These are phyloP conservation scores for Vickermania ingenoplastis DNA, from an alignment of 208 protist genomes.

Conservation along the genomic window DNA sequence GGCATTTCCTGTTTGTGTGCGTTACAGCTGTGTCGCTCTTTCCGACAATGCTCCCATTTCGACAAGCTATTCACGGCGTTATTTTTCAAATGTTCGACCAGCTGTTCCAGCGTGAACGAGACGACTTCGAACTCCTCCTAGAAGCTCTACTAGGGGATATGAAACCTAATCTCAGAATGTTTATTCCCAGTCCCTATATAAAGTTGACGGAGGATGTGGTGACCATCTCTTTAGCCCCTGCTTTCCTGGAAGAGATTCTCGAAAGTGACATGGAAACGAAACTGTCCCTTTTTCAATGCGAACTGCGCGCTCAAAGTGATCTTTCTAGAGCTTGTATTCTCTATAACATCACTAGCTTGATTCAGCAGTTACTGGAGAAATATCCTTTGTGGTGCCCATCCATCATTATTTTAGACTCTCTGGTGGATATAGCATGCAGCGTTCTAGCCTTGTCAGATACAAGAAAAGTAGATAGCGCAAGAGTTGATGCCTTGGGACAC, in stretches of 20 bases:
- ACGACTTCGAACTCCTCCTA: background rate
- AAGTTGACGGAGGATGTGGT: too few species aligned
- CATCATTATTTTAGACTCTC: background rate
- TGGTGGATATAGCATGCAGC: constrained; percentile 3
- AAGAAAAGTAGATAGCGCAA: background rate
- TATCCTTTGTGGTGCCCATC: background rate
- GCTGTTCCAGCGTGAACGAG: background rate
- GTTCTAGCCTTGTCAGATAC: background rate
- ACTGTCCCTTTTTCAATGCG: too few species aligned
- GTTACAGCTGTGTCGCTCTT: background rate
- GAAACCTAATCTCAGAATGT: constrained; percentile 5
- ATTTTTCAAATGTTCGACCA: background rate
- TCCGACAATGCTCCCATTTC: background rate
- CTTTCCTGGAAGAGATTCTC: too few species aligned
- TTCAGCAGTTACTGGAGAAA: background rate
- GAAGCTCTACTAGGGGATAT: background rate
- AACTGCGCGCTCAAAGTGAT: background rate
- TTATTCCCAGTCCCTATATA: background rate
- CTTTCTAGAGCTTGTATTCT: background rate
- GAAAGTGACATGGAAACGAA: too few species aligned
- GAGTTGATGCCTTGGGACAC: background rate
- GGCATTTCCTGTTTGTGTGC: background rate
- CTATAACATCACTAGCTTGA: background rate
- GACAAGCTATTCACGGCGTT: background rate
- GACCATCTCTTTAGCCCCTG: too few species aligned